Evolutionary conservation across 192 early-diverging fungal genomes (phyloP), one percentile per base, ranked within the genome.

Genomic region (Lobulomyces angularis): DNA sequence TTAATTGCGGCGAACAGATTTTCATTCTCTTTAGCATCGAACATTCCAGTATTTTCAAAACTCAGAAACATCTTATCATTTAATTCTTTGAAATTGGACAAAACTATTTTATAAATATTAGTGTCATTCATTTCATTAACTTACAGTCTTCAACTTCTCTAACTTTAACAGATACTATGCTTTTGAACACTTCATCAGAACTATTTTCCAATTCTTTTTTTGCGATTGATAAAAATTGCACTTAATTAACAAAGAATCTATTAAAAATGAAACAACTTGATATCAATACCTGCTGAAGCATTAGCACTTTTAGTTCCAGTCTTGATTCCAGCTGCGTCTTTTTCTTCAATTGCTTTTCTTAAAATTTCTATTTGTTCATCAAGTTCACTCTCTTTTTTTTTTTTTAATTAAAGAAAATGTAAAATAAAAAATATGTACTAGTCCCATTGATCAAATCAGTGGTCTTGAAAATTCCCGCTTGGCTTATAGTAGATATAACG

Each of bases 391-490:
- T 50, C 48, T 56, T n/a, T n/a, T n/a, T n/a, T n/a, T n/a, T n/a
- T n/a, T n/a, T n/a, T n/a, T n/a, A n/a, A n/a, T n/a, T n/a, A n/a
- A n/a, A n/a, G n/a, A n/a, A n/a, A n/a, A n/a, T n/a, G n/a, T n/a
- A 11, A 49, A 51, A 18, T 20, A 21, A 5, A 37, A 24, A 0
- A 24, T 20, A 54, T 43, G 26, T 43, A 65, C 64, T 47, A 2
- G 49, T 45, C n/a, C 59, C 60, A n/a, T 38, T 9, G 18, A 67
- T 28, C 3, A 67, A 26, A 9, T 67, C 58, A 3, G 43, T 16
- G 24, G 52, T 54, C 28, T 61, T 38, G 40, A 59, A 67, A n/a
- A 62, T 40, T 0, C 59, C 64, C 25, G 62, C 59, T 27, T 58
- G 51, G 14, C 41, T 40, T 18, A 63, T 38, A 12, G 58, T 8